Conservation (phyloP, 345 rosid genomes). For the Hibiscus tridactylites region DNA sequence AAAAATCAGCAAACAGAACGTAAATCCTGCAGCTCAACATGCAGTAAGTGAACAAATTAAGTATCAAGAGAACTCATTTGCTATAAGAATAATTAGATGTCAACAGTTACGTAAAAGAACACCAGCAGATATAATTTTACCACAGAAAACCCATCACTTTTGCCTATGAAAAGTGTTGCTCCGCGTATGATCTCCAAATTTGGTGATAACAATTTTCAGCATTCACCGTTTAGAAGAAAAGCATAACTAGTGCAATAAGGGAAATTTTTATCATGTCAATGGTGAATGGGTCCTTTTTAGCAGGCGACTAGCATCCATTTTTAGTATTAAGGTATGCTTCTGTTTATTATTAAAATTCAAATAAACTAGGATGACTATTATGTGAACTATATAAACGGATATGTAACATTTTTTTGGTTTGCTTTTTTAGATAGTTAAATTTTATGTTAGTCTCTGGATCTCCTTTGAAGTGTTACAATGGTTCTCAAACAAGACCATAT, state of each 20-base stretch:
- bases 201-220: not conserved
- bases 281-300: not conserved
- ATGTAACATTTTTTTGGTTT: not conserved
- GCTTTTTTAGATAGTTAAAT: not conserved
- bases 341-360: not conserved
- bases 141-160: not conserved
- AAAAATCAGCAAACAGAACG: constrained; percentile 9
- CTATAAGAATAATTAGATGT: not conserved
- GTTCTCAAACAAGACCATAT: not conserved
- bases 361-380: not conserved
- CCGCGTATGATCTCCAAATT: not conserved
- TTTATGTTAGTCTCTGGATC: not conserved
- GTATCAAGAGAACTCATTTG: not conserved
- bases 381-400: not conserved
- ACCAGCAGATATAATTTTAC: not conserved
- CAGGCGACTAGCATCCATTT: not conserved
- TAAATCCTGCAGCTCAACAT: not conserved
- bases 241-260: not conserved
- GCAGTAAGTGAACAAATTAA: not conserved
- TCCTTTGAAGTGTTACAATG: not conserved
- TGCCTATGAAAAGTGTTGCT: not conserved
- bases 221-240: not conserved
- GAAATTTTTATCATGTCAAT: not conserved
- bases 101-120: not conserved
- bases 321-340: not conserved